Evolutionary conservation across 805 yeast genomes (phyloP).

Genomic region (Starmerella vaccinii): DNA sequence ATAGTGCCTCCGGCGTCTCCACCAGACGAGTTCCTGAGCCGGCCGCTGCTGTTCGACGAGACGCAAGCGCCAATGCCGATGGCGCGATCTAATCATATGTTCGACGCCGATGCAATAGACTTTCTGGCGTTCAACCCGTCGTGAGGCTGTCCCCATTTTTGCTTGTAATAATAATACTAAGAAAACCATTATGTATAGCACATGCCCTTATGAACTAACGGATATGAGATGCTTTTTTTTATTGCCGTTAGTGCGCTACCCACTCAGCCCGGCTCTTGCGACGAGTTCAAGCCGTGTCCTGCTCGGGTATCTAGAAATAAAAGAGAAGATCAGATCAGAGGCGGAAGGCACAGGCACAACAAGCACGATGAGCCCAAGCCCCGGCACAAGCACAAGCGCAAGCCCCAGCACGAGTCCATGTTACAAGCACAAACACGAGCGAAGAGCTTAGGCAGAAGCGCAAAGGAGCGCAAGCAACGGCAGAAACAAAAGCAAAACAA

Average conservation of each 20-base stretch:
- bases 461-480: too few species aligned
- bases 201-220: background rate
- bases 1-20: conserved; percentile 10
- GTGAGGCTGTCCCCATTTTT: background rate
- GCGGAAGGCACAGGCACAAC: background rate
- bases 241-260: background rate
- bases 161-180: background rate
- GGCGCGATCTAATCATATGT: background rate
- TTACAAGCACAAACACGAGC: too few species aligned
- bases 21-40: conserved; percentile 21
- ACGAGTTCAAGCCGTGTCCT: background rate
- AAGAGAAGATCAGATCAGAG: background rate
- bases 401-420: too few species aligned
- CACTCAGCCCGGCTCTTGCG: background rate
- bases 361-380: too few species aligned
- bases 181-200: background rate
- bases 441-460: too few species aligned
- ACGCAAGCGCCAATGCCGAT: conserved; percentile 4
- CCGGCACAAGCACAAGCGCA: too few species aligned
- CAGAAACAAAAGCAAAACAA: too few species aligned
- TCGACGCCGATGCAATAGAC: conserved; percentile 20
- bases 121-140: conserved; percentile 27
- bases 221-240: background rate
- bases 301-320: background rate
- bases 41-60: conserved; percentile 20